phyloP scores from a whole-genome alignment of 306 rosid species.

The Ochetophila trinervis region DNA sequence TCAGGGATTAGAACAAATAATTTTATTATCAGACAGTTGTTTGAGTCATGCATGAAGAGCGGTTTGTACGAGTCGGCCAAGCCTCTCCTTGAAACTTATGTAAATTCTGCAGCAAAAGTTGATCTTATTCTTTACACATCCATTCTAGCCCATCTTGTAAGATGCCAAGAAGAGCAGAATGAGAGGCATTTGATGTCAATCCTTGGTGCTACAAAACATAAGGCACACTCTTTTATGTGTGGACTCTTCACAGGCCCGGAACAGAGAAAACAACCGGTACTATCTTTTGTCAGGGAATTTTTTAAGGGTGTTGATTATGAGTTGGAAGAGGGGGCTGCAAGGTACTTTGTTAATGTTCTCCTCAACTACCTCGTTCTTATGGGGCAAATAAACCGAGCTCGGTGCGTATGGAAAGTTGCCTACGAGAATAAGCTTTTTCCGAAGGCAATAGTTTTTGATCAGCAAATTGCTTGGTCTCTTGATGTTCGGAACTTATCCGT shows the following conservation, averaged over 20 bases:
- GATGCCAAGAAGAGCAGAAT: slow-evolving; percentile 81
- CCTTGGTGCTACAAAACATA: slow-evolving; percentile 75
- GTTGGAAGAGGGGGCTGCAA: slow-evolving; percentile 90
- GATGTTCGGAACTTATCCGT: slow-evolving; percentile 92
- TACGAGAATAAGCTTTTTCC: slow-evolving; percentile 98
- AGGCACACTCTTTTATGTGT: slow-evolving; percentile 85
- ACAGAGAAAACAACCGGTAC: slow-evolving; percentile 78
- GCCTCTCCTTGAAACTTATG: slow-evolving; percentile 86
- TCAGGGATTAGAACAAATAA: slow-evolving; percentile 86
- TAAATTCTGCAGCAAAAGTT: slow-evolving; percentile 81
- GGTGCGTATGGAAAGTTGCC: slow-evolving; percentile 92
- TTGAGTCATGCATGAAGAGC: slow-evolving; percentile 90
- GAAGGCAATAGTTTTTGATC: slow-evolving; percentile 89
- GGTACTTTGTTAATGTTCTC: slow-evolving; percentile 87
- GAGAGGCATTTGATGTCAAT: slow-evolving; percentile 94
- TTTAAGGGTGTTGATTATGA: slow-evolving; percentile 87
- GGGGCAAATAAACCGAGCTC: slow-evolving; percentile 94
- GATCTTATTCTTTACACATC: slow-evolving; percentile 94
- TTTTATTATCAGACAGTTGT: slow-evolving; percentile 83
- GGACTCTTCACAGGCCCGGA: slow-evolving; percentile 88
- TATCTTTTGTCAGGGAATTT: slow-evolving; percentile 82
- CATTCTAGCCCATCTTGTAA: slow-evolving; percentile 82
- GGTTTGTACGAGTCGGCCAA: slow-evolving; percentile 77
- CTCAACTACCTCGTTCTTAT: slow-evolving; percentile 90
- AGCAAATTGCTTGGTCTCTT: slow-evolving; percentile 97